Base-by-base conservation (phyloP, 352 stramenopile genomes). In the Phytophthora sp. region DNA sequence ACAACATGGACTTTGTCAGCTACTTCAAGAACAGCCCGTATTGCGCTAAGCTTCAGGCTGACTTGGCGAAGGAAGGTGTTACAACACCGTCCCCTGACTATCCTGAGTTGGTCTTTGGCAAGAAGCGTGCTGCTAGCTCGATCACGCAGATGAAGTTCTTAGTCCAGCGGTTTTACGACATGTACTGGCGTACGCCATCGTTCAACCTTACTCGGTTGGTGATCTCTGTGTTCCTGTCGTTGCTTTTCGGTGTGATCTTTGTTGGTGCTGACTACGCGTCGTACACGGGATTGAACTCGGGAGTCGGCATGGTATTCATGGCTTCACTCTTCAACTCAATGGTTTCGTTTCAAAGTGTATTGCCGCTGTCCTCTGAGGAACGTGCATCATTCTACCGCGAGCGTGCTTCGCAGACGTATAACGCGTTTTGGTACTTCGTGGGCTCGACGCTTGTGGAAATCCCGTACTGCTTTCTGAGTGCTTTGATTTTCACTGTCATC, bases 351-450 rank as follows among this genome's bases (percentile, higher is more conserved):
- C 64, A 90, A 26, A 86, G 60, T 3, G 72, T 88, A 2, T 39
- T 96, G 10, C 71, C 81, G 8, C 50, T 94, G 5, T 96, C 97
- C 68, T 77, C 87, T 1, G 89, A 95, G 35, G 72, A 77, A 3
- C 82, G 87, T 12, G 73, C 74, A 12, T 94, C 94, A 57, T 96
- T 94, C 66, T 95, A 82, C 49, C 76, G 80, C 0, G 74, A 87
- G 23, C 79, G 76, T 1, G 74, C 79, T 55, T 83, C 62, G 42
- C 62, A 61, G 68, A 66, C 43, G 39, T 84, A 58, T n/a, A 82
- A 53, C 44, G 54, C 54, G 6, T 48, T 63, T 24, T 53, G 54
- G 41, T 95, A 95, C 54, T 76, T 94, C 39, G 34, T 95, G 21
- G 81, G 66, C 0, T 69, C 48, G 18, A 74, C 60, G 1, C 15